These are phyloP conservation scores for Dendryphion nanum DNA, from an alignment of 2,329 filamentous ascomycete genomes.

Conservation along the genomic window DNA sequence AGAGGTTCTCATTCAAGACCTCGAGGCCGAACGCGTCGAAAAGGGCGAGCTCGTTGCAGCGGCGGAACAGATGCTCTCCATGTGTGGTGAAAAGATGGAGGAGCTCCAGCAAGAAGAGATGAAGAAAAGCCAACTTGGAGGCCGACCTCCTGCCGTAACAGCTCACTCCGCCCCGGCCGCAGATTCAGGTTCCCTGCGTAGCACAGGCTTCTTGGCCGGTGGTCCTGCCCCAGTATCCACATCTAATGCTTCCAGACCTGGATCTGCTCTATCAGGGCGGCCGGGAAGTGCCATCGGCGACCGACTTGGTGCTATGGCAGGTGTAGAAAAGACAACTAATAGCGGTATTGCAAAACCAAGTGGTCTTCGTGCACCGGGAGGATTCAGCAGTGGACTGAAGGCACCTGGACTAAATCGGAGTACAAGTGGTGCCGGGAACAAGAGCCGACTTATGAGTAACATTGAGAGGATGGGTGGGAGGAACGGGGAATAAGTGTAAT, in stretches of 20 bases:
- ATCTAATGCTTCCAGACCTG: constrained; percentile 25
- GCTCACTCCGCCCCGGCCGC: constrained; percentile 5
- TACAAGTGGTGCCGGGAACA: constrained; percentile 36
- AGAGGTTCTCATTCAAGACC: constrained; percentile 59
- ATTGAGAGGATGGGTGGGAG: constrained; percentile 75
- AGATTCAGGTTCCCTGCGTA: constrained; percentile 19
- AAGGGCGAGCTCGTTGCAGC: constrained; percentile 80
- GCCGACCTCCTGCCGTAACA: constrained; percentile 11
- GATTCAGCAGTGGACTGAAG: constrained; percentile 33
- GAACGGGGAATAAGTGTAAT: constrained; percentile 1
- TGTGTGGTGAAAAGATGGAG: constrained; percentile 52
- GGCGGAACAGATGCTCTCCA: constrained; percentile 79
- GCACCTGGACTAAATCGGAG: constrained; percentile 29
- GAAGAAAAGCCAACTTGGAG: constrained; percentile 50
- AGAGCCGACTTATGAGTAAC: constrained; percentile 77
- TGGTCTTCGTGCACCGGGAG: constrained; percentile 61
- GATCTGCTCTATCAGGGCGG: constrained; percentile 24
- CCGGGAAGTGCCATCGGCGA: constrained; percentile 26
- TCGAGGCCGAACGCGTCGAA: constrained; percentile 75
- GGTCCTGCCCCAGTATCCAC: constrained; percentile 3
- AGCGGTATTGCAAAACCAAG: constrained; percentile 46
- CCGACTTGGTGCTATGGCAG: constrained; percentile 17
- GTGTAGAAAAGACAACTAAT: constrained; percentile 4
- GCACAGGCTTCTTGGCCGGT: constrained; percentile 32
- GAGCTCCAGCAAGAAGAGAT: constrained; percentile 43